Conservation (phyloP, 2,329 filamentous ascomycete genomes). For the Rasamsonia emersonii region DNA sequence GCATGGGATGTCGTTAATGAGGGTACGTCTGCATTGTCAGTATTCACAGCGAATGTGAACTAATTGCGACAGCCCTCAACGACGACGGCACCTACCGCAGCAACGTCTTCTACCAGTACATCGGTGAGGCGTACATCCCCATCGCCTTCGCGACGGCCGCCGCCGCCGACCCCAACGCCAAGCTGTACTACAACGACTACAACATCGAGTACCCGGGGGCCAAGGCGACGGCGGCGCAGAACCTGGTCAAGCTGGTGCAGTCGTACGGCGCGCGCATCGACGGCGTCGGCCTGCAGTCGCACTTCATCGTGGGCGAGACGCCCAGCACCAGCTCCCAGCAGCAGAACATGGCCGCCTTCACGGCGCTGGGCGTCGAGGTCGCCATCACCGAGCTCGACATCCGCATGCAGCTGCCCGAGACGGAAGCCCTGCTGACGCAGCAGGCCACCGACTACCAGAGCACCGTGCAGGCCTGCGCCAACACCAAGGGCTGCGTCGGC, state of each 20-base stretch:
- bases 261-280: conserved; percentile 32
- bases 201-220: conserved; percentile 28
- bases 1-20: conserved; percentile 36
- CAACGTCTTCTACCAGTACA: conserved; percentile 57
- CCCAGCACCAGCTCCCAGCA: conserved; percentile 32
- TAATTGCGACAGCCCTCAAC: conserved; percentile 24
- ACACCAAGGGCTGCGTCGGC: conserved; percentile 23
- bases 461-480: conserved; percentile 22
- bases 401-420: conserved; percentile 32
- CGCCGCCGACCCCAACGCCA: conserved; percentile 56
- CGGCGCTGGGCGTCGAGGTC: conserved; percentile 31
- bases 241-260: conserved; percentile 24
- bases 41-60: conserved; percentile 16
- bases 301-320: conserved; percentile 38
- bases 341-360: conserved; percentile 29
- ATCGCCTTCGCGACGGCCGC: conserved; percentile 63
- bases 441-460: conserved; percentile 25
- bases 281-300: conserved; percentile 38
- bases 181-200: conserved; percentile 59
- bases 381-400: conserved; percentile 42
- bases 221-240: conserved; percentile 22
- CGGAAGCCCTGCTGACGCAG: conserved; percentile 16
- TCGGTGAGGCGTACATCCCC: conserved; percentile 61
- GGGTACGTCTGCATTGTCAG: conserved; percentile 13
- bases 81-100: conserved; percentile 50